phyloP scores from a whole-genome alignment of 1,139 yeast species.

The Pichia sp. region DNA sequence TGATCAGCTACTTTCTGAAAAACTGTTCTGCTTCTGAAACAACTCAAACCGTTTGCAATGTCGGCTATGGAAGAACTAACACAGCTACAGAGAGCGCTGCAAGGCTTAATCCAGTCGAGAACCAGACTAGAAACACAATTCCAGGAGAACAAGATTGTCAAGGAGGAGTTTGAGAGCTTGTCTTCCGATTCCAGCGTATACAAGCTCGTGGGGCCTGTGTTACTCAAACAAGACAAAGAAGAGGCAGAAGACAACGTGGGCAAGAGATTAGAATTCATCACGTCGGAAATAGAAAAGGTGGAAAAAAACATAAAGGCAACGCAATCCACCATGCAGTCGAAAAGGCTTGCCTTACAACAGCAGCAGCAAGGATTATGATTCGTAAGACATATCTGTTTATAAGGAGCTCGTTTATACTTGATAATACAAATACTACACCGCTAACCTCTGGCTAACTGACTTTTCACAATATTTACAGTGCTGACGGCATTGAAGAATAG shows the following conservation, averaged over 20 bases:
- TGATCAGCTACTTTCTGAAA: too few species aligned
- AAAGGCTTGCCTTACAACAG: constrained; percentile 6
- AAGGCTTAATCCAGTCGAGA: constrained; percentile 54
- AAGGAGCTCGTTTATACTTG: background rate
- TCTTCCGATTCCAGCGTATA: constrained; percentile 58
- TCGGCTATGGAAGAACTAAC: constrained; percentile 29
- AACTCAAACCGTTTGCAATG: background rate
- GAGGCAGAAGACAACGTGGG: constrained; percentile 82
- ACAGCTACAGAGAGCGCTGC: constrained; percentile 37
- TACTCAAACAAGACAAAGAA: constrained; percentile 77
- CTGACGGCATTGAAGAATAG: constrained; percentile 64
- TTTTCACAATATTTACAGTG: constrained; percentile 61
- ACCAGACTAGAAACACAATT: constrained; percentile 71
- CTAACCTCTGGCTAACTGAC: constrained; percentile 65
- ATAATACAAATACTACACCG: background rate
- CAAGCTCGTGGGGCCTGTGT: constrained; percentile 87
- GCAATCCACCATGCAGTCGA: constrained; percentile 33
- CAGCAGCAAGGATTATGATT: background rate
- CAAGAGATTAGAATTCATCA: constrained; percentile 84
- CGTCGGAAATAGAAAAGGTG: constrained; percentile 66
- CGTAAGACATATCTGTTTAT: background rate
- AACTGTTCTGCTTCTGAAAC: too few species aligned
- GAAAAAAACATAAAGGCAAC: constrained; percentile 53
- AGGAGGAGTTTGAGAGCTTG: constrained; percentile 65
- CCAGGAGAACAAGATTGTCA: constrained; percentile 92